These are phyloP conservation scores for Solanum etuberosum DNA, from an alignment of 257 asterid genomes.

Conservation along the genomic window DNA sequence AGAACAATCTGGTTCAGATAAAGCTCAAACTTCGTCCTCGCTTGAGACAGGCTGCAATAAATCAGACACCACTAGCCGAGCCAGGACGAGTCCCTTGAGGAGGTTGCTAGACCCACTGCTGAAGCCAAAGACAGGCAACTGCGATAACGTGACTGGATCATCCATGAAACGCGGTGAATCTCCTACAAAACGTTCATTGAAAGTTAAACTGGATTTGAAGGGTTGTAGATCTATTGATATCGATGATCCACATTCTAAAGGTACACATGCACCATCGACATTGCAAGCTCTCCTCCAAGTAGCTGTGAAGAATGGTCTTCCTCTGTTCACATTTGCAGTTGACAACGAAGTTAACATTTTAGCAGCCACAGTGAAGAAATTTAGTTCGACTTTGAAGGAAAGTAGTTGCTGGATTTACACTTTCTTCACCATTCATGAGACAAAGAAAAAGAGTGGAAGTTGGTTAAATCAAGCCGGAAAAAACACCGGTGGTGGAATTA, in stretches of 20 bases:
- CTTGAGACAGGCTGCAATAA: conserved; percentile 19
- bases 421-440: conserved; percentile 45
- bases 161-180: conserved; percentile 17
- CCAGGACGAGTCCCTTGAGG: conserved; percentile 68
- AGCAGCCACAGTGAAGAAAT: conserved; percentile 48
- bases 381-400: conserved; percentile 5
- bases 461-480: conserved; percentile 44
- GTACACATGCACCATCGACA: conserved; percentile 19
- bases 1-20: conserved; percentile 8
- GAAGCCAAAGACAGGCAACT: conserved; percentile 41
- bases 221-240: conserved; percentile 22
- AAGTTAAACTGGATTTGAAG: conserved; percentile 28
- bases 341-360: conserved; percentile 47
- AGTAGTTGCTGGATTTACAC: conserved; percentile 41
- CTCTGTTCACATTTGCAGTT: conserved; percentile 66
- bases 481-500: conserved; percentile 29
- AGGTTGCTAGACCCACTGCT: conserved; percentile 66
- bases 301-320: conserved; percentile 61
- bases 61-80: conserved; percentile 30
- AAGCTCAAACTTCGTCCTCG: conserved; percentile 11
- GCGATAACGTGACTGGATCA: conserved; percentile 17
- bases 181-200: conserved; percentile 20
- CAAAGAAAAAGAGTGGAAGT: conserved; percentile 37
- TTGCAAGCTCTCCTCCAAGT: conserved; percentile 69
- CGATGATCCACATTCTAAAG: conserved; percentile 15